These are phyloP conservation scores for Dichotomopilus funicola DNA, from an alignment of 2,329 filamentous ascomycete genomes.

Conservation along the genomic window DNA sequence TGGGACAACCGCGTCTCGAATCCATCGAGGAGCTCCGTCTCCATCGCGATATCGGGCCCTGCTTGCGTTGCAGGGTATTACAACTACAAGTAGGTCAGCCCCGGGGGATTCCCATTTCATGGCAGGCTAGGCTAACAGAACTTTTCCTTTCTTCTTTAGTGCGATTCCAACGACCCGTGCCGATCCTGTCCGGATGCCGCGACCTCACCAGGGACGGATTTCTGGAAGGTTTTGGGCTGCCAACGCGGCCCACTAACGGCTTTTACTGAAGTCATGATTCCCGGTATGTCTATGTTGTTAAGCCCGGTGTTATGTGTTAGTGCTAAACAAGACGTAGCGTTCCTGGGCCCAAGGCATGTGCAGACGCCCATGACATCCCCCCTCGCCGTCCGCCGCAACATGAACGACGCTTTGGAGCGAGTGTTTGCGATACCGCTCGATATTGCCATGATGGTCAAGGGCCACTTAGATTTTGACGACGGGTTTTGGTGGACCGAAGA, in stretches of 20 bases:
- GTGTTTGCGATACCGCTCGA: slow-evolving; percentile 38
- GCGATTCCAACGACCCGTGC: slow-evolving; percentile 46
- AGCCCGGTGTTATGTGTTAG: neutral
- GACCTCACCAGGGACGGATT: slow-evolving; percentile 34
- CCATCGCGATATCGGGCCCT: slow-evolving; percentile 41
- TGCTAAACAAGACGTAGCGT: slow-evolving; percentile 32
- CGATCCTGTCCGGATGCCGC: slow-evolving; percentile 38
- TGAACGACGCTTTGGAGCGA: slow-evolving; percentile 47
- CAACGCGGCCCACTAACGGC: slow-evolving; percentile 42
- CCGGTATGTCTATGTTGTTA: slow-evolving; percentile 34
- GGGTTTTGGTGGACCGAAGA: slow-evolving; percentile 54
- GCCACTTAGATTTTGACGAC: slow-evolving; percentile 47
- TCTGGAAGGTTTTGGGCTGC: slow-evolving; percentile 47
- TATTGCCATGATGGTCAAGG: slow-evolving; percentile 36
- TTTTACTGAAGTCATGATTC: slow-evolving; percentile 44
- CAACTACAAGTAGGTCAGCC: slow-evolving; percentile 38
- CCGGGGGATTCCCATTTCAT: neutral
- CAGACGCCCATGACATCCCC: slow-evolving; percentile 47
- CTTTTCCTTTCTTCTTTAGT: slow-evolving; percentile 33
- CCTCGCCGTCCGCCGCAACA: slow-evolving; percentile 40
- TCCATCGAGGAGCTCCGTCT: slow-evolving; percentile 52
- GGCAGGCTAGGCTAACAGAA: neutral
- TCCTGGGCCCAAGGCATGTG: slow-evolving; percentile 42
- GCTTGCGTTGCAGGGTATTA: slow-evolving; percentile 45
- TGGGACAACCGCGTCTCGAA: slow-evolving; percentile 47